Evolutionary conservation across 1,139 yeast genomes (phyloP).

Genomic region (Arxiozyma slooffiae): DNA sequence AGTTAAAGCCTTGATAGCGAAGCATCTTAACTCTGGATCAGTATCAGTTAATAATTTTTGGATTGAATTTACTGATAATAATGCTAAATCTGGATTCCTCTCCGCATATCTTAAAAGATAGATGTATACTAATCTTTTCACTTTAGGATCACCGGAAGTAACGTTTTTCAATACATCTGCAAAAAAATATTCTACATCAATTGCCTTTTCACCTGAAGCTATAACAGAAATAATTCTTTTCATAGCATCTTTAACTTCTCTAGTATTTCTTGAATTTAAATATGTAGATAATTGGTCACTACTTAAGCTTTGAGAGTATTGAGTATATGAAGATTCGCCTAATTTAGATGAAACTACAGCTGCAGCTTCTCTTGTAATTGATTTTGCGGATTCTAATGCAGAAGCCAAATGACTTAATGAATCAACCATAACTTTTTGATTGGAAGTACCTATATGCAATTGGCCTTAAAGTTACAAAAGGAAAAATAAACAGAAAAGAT

Average conservation of each 20-base stretch:
- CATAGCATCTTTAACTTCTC: conserved; percentile 69
- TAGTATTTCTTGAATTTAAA: conserved; percentile 58
- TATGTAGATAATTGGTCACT: conserved; percentile 57
- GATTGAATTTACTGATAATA: conserved; percentile 81
- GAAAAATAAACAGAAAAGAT: too few species aligned
- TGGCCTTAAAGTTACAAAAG: too few species aligned
- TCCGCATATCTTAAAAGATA: conserved; percentile 75
- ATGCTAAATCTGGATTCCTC: conserved; percentile 75
- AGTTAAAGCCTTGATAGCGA: conserved; percentile 70
- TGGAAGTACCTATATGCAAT: neutral
- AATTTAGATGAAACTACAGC: conserved; percentile 62
- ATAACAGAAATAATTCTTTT: conserved; percentile 61
- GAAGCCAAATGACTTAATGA: conserved; percentile 43
- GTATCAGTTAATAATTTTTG: conserved; percentile 73
- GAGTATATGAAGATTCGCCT: conserved; percentile 41
- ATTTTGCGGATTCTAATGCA: conserved; percentile 72
- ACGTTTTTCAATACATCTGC: conserved; percentile 87
- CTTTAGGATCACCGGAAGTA: conserved; percentile 57
- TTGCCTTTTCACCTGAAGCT: conserved; percentile 53
- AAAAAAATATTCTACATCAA: conserved; percentile 36
- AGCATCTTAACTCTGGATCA: conserved; percentile 55
- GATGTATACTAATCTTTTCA: conserved; percentile 68
- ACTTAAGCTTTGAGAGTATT: conserved; percentile 36
- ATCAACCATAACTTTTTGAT: conserved; percentile 37
- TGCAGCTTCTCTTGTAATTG: conserved; percentile 72